These are phyloP conservation scores for Saraca asoca DNA, from an alignment of 331 rosid genomes.

Conservation along the genomic window DNA sequence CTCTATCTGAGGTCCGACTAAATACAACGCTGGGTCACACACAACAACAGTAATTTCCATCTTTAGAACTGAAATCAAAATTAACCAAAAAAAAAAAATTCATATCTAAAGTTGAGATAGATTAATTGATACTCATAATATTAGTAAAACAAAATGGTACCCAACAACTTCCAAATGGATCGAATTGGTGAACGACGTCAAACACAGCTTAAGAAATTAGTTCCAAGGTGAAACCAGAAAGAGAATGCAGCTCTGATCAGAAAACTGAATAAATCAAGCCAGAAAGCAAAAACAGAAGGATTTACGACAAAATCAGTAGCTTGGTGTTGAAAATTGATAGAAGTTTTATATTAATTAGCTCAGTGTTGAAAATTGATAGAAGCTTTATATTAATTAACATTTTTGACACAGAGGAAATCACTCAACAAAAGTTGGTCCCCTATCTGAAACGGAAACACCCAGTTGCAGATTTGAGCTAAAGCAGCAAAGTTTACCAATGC, in stretches of 20 bases:
- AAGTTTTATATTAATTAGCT: not conserved
- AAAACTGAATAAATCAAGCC: constrained; percentile 24
- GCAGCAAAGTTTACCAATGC: constrained; percentile 41
- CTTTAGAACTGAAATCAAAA: not conserved
- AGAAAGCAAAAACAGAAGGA: constrained; percentile 21
- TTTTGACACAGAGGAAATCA: not conserved
- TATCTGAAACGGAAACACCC: not conserved
- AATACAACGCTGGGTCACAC: not conserved
- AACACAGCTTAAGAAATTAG: not conserved
- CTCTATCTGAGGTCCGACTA: no score
- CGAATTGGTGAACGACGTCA: constrained; percentile 15
- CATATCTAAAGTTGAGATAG: no score
- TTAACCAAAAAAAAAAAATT: no score
- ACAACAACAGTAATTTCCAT: not conserved
- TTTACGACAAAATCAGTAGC: constrained; percentile 16
- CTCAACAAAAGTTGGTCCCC: constrained; percentile 7
- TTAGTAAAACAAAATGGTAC: not conserved
- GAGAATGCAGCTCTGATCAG: constrained; percentile 20
- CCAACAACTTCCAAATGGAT: not conserved
- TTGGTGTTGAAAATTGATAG: not conserved
- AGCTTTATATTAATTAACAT: not conserved
- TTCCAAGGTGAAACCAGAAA: constrained; percentile 5
- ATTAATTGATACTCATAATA: not conserved
- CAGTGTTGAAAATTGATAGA: not conserved
- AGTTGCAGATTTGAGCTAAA: constrained; percentile 26